Base-by-base conservation (phyloP, 768 basidiomycete species). In the Coprinellus micaceus region DNA sequence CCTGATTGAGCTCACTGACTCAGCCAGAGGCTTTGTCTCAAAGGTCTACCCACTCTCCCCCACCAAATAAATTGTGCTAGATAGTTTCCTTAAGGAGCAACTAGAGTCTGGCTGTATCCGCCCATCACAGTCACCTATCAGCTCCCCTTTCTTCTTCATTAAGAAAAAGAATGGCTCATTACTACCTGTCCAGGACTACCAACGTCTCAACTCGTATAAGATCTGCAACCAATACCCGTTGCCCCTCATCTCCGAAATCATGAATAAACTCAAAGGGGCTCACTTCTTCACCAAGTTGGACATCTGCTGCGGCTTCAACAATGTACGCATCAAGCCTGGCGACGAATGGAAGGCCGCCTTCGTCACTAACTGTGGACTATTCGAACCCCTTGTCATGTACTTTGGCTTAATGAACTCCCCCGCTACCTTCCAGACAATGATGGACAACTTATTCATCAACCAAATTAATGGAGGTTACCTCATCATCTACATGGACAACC, bases 321-420 rank as follows among this genome's bases (percentile, higher is more conserved):
- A 75, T 11, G 60, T 81, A 19, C 61, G 73, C 1, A 72, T 81
- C 26, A 68, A 67, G 12, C 66, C 72, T 41, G 77, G 76, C 2
- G 69, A 79, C 55, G 65, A 78, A 59, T 74, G 70, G 71, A 80
- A 80, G 59, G 58, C 29, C 6, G 58, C 41, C 1, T 56, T 59
- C 63, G 54, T 49, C 1, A 74, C 69, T 0, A 66, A 71, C 13
- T 59, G 60, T 19, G 76, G 77, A 0, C 59, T 71, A 0, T 78
- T 70, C 49, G 71, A 81, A 67, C 72, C 66, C 3, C 58, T 66
- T 2, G 75, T 80, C 3, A 79, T 80, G 75, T 76, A 71, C 48
- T 61, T 69, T 1, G 78, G 67, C 47, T 46, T 73, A 1, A 62
- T 57, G 24, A 77, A 80, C 53, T 64, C 61, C 4, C 68, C 68